Conservation (phyloP, 352 stramenopile genomes). For the Pythium periplocum region DNA sequence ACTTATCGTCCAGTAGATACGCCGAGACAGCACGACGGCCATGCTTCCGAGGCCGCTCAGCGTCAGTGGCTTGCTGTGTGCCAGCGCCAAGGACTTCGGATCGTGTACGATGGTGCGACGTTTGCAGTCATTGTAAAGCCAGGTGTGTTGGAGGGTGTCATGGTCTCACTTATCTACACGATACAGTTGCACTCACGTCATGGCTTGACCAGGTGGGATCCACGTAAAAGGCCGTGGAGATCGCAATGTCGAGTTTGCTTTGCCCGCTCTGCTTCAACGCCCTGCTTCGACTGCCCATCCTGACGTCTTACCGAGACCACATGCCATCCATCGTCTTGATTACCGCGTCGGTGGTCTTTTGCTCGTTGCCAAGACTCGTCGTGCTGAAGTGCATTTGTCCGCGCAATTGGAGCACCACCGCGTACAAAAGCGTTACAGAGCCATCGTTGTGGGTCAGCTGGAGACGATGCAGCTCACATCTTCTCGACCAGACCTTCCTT, state of each 20-base stretch:
- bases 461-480: constrained; percentile 4
- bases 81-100: constrained; percentile 41
- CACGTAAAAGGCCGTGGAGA: constrained; percentile 54
- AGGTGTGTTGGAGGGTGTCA: constrained; percentile 10
- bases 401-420: constrained; percentile 39
- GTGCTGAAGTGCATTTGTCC: constrained; percentile 33
- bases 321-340: constrained; percentile 56
- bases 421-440: constrained; percentile 48
- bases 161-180: not conserved
- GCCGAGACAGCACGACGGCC: not conserved
- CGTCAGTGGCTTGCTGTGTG: constrained; percentile 33
- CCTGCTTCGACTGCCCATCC: not conserved
- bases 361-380: constrained; percentile 54
- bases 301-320: constrained; percentile 21
- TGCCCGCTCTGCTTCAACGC: constrained; percentile 28
- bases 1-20: constrained; percentile 7
- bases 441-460: constrained; percentile 37
- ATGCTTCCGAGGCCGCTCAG: not conserved
- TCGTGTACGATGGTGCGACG: constrained; percentile 41
- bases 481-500: constrained; percentile 1
- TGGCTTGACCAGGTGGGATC: constrained; percentile 27
- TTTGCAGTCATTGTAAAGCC: constrained; percentile 55
- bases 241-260: constrained; percentile 40
- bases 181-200: not conserved
- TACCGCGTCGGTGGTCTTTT: constrained; percentile 53